Percentiles rank a stretch among this genome's conserved stretches.
These are phyloP conservation scores for Coniophora puteana DNA, from an alignment of 1,284 basidiomycete genomes.

Conservation along the genomic window DNA sequence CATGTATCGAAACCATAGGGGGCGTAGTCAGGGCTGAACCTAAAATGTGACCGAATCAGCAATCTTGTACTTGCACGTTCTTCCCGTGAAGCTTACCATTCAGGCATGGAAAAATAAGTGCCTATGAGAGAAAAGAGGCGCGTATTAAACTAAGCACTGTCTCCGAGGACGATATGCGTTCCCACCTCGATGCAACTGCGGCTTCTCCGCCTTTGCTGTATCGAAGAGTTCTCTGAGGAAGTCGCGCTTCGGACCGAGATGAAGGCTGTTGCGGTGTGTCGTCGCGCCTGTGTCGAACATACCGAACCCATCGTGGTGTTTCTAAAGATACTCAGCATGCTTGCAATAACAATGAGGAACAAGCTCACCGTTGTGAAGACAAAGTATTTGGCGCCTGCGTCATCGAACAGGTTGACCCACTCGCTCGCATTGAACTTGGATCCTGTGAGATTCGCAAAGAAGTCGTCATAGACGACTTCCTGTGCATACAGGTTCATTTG, in stretches of 20 bases:
- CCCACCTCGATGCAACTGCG: constrained; percentile 42
- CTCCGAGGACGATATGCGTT: no score
- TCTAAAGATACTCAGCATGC: constrained; percentile 25
- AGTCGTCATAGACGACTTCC: constrained; percentile 54
- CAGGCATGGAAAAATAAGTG: constrained; percentile 49
- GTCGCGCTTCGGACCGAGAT: constrained; percentile 50
- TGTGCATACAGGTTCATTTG: constrained; percentile 13
- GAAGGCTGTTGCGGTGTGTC: constrained; percentile 44
- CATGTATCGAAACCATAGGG: constrained; percentile 47
- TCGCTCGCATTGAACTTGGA: constrained; percentile 47
- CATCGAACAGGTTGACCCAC: constrained; percentile 53
- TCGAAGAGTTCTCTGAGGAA: constrained; percentile 49
- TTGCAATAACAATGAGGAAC: background rate
- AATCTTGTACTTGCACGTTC: background rate
- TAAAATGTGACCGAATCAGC: constrained; percentile 8
- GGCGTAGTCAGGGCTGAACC: constrained; percentile 53
- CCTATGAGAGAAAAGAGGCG: no score
- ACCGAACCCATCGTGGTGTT: constrained; percentile 48
- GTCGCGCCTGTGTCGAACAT: constrained; percentile 53
- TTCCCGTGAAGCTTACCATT: constrained; percentile 37
- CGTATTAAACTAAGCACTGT: no score
- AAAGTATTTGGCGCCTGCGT: constrained; percentile 60
- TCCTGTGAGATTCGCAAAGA: constrained; percentile 51
- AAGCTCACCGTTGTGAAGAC: constrained; percentile 46
- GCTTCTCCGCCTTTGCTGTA: constrained; percentile 45